Conservation (phyloP, 2,329 filamentous ascomycete species). For the Biscogniauxia mediterranea region DNA sequence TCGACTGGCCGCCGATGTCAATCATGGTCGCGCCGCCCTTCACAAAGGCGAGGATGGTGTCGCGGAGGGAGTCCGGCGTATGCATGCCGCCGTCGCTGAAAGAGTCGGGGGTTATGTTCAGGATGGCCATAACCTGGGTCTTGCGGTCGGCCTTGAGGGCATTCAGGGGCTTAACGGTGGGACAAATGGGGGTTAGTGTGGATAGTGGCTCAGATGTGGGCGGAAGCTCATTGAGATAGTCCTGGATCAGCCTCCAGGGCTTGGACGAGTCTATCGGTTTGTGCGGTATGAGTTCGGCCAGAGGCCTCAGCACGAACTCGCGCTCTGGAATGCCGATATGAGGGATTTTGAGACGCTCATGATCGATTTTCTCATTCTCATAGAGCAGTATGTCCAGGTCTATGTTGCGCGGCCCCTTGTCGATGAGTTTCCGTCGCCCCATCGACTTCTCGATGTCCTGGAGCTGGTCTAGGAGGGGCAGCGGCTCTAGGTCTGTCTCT, state of each 20-base stretch:
- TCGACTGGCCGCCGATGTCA: conserved; percentile 92
- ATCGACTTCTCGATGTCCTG: conserved; percentile 80
- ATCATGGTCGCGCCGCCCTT: conserved; percentile 75
- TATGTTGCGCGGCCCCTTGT: conserved; percentile 93
- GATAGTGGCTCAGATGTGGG: conserved; percentile 50
- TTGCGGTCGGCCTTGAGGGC: conserved; percentile 55
- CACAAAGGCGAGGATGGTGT: conserved; percentile 62
- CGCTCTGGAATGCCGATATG: conserved; percentile 84
- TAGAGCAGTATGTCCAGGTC: conserved; percentile 92
- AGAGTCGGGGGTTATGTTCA: conserved; percentile 93
- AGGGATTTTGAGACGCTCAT: conserved; percentile 77
- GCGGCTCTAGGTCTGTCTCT: conserved; percentile 72
- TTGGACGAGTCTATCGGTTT: conserved; percentile 50
- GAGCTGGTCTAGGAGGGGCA: conserved; percentile 74
- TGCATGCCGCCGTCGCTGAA: conserved; percentile 87
- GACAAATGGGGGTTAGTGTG: conserved; percentile 56
- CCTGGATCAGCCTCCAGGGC: conserved; percentile 60
- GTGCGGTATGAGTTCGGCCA: conserved; percentile 68
- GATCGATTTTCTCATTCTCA: conserved; percentile 60
- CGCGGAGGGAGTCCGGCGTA: conserved; percentile 50
- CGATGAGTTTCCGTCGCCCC: conserved; percentile 78
- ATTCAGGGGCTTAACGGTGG: conserved; percentile 52
- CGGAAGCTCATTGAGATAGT: conserved; percentile 60
- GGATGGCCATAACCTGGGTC: conserved; percentile 87
- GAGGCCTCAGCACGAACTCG: conserved; percentile 87